phyloP scores from a whole-genome alignment of 1,284 basidiomycete genomes.

The Jaminaea rosea region DNA sequence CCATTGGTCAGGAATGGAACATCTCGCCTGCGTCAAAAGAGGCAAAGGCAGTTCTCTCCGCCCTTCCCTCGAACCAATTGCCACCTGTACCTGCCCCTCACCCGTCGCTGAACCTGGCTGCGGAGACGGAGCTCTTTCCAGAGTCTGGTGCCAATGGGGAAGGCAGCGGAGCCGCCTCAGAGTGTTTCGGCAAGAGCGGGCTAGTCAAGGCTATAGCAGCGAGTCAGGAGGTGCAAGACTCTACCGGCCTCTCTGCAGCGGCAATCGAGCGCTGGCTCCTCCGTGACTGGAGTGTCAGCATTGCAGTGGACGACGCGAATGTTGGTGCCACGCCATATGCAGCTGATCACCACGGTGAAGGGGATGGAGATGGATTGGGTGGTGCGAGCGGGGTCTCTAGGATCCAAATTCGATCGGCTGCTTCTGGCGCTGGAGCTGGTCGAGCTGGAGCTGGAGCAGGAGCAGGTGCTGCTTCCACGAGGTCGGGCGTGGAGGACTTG shows the following conservation, averaged over 20 bases:
- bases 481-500: constrained; percentile 24
- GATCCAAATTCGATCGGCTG: not conserved
- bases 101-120: constrained; percentile 16
- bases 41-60: not conserved
- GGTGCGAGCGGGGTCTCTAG: constrained; percentile 5
- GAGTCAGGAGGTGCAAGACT: constrained; percentile 25
- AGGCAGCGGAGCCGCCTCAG: constrained; percentile 14
- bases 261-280: constrained; percentile 30
- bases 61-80: not conserved
- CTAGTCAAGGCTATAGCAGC: constrained; percentile 21
- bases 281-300: constrained; percentile 37
- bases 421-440: not conserved
- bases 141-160: constrained; percentile 16
- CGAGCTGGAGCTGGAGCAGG: not conserved
- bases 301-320: constrained; percentile 31
- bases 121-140: constrained; percentile 21
- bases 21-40: constrained; percentile 14
- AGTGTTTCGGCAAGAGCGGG: constrained; percentile 12
- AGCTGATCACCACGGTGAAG: constrained; percentile 1
- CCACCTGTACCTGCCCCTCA: constrained; percentile 15
- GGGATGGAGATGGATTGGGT: constrained; percentile 7
- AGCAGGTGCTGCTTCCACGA: constrained; percentile 5
- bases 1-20: constrained; percentile 65
- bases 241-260: constrained; percentile 17
- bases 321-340: constrained; percentile 2